Conservation (phyloP, 2,329 filamentous ascomycete genomes). For the Cadophora luteo-olivacea region DNA sequence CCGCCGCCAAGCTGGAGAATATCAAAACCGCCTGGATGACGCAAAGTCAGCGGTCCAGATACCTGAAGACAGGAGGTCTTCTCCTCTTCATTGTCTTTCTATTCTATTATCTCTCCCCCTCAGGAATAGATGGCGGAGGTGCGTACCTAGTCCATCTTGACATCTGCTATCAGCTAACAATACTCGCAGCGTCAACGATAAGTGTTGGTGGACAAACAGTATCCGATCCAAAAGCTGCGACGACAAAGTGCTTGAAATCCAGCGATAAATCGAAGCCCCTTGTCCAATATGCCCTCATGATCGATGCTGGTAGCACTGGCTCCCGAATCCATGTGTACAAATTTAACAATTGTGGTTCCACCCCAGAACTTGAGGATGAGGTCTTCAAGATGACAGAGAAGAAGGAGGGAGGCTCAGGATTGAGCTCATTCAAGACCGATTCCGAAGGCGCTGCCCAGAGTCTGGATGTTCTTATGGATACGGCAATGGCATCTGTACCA, state of each 20-base stretch:
- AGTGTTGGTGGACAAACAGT: conserved; percentile 57
- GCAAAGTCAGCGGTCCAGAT: conserved; percentile 69
- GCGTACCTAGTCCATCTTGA: not conserved
- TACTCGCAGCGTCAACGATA: conserved; percentile 32
- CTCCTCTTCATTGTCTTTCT: conserved; percentile 64
- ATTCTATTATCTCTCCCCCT: conserved; percentile 69
- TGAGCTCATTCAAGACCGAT: conserved; percentile 88
- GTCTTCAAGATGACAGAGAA: conserved; percentile 93
- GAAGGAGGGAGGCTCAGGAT: conserved; percentile 72
- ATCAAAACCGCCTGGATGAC: conserved; percentile 66
- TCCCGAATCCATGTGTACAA: conserved; percentile 98
- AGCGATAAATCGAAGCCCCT: conserved; percentile 89
- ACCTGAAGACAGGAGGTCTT: conserved; percentile 69
- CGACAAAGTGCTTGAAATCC: conserved; percentile 81
- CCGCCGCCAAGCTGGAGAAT: conserved; percentile 56
- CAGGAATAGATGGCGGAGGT: conserved; percentile 50
- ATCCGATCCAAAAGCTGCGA: conserved; percentile 67
- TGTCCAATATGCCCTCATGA: conserved; percentile 97
- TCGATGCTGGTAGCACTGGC: conserved; percentile 96
- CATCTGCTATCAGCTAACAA: conserved; percentile 19
- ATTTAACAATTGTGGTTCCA: conserved; percentile 97
- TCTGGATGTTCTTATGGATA: conserved; percentile 85
- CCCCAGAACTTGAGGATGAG: conserved; percentile 93
- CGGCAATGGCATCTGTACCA: conserved; percentile 84
- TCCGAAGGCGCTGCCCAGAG: conserved; percentile 88